Percentiles rank a stretch among this genome's conserved stretches.
Evolutionary conservation across 2,329 filamentous ascomycete species (phyloP).

Genomic region (Phaeosphaeria sp.): DNA sequence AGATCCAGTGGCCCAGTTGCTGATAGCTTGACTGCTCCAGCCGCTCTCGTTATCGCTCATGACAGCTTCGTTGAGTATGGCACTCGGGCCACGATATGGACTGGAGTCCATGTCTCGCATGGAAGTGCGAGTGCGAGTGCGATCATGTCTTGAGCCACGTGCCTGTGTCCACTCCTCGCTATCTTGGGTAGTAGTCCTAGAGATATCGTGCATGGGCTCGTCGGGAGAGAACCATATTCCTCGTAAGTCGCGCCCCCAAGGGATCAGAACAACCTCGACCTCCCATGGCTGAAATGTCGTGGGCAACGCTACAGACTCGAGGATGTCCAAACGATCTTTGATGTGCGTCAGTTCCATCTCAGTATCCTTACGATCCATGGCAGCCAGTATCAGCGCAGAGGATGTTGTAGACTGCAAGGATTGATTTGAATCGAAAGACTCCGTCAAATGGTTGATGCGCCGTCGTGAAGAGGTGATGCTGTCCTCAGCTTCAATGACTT

Average conservation of each 20-base stretch:
- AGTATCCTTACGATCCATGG: slow-evolving; percentile 49
- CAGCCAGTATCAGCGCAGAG: slow-evolving; percentile 43
- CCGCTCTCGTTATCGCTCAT: slow-evolving; percentile 50
- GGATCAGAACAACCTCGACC: slow-evolving; percentile 77
- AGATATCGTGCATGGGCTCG: slow-evolving; percentile 48
- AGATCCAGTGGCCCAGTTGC: slow-evolving; percentile 55
- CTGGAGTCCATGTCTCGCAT: slow-evolving; percentile 34
- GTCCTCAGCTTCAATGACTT: slow-evolving; percentile 38
- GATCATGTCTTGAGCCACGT: slow-evolving; percentile 20
- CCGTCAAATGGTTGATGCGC: slow-evolving; percentile 38
- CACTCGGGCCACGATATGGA: slow-evolving; percentile 20
- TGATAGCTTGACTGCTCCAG: slow-evolving; percentile 58
- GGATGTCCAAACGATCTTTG: slow-evolving; percentile 57
- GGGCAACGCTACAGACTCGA: slow-evolving; percentile 67
- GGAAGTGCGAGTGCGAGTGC: slow-evolving; percentile 8
- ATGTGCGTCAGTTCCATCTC: slow-evolving; percentile 55
- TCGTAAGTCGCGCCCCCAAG: slow-evolving; percentile 65
- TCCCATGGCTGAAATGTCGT: slow-evolving; percentile 71
- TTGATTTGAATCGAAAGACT: slow-evolving; percentile 51
- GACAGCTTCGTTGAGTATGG: slow-evolving; percentile 18
- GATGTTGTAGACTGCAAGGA: slow-evolving; percentile 49
- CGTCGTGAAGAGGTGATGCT: slow-evolving; percentile 35
- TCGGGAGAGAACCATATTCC: slow-evolving; percentile 60
- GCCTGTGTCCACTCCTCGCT: slow-evolving; percentile 58
- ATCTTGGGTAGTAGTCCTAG: slow-evolving; percentile 47